phyloP scores from a whole-genome alignment of 2,329 filamentous ascomycete genomes.

The Ophiostoma tasmaniense region DNA sequence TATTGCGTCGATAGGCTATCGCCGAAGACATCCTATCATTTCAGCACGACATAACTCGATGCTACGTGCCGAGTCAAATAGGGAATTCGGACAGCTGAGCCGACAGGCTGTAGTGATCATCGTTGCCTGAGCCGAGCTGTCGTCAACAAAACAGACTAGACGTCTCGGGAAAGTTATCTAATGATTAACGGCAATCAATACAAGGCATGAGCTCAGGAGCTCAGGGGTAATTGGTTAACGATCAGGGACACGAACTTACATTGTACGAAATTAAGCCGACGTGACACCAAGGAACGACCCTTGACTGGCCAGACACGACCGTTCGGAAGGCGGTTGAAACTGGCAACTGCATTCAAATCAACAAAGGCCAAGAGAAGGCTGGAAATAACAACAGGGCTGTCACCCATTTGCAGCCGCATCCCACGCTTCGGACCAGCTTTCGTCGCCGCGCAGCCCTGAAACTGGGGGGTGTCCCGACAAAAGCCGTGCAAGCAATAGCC shows the following conservation, averaged over 20 bases:
- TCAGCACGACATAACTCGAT: background rate
- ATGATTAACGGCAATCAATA: background rate
- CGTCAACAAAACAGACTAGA: background rate
- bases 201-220: background rate
- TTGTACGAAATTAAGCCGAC: background rate
- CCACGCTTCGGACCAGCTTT: background rate
- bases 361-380: background rate
- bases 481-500: background rate
- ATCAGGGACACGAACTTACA: background rate
- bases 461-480: background rate
- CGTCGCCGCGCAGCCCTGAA: background rate
- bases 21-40: background rate
- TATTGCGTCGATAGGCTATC: background rate
- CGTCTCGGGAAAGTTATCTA: background rate
- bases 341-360: background rate
- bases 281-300: background rate
- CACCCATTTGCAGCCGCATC: background rate
- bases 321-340: background rate
- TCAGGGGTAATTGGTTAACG: background rate
- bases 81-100: background rate
- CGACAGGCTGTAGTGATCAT: background rate
- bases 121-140: background rate
- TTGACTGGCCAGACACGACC: background rate
- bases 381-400: background rate
- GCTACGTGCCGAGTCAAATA: background rate